A percentile compares a stretch with the other conserved stretches of the same genome.
Conservation (phyloP, 176 grass and related monocot genomes). For the Phoenix dactylifera region DNA sequence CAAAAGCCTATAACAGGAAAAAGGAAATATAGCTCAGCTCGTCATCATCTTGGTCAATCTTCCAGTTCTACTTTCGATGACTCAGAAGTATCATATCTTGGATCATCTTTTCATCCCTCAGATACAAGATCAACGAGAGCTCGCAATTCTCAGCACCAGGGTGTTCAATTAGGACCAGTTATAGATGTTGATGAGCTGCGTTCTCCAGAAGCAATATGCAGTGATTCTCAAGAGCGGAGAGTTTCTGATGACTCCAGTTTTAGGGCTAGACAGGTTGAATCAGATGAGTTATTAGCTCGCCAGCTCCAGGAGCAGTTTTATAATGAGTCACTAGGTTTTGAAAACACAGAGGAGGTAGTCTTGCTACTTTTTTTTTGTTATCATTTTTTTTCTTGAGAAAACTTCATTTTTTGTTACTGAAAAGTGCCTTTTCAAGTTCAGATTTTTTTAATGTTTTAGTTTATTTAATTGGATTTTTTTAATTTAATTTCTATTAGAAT, state of each 20-base stretch:
- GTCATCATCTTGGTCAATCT: conserved; percentile 22
- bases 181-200: conserved; percentile 46
- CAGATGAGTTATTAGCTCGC: conserved; percentile 81
- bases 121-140: conserved; percentile 23
- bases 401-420: not conserved
- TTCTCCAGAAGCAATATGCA: conserved; percentile 7
- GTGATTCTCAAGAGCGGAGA: conserved; percentile 3
- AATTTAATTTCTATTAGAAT: not conserved
- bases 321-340: conserved; percentile 48
- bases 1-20: conserved; percentile 22
- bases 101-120: conserved; percentile 12
- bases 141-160: conserved; percentile 12
- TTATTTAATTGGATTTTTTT: no score
- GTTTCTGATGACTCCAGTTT: conserved; percentile 17
- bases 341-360: conserved; percentile 46
- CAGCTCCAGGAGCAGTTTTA: conserved; percentile 88
- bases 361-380: not conserved
- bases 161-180: conserved; percentile 34
- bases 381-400: not conserved
- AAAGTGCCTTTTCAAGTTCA: no score
- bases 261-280: conserved; percentile 50
- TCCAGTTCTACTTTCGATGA: conserved; percentile 27
- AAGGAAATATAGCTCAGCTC: conserved; percentile 28
- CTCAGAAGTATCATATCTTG: conserved; percentile 22
- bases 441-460: no score